phyloP scores from a whole-genome alignment of 169 alveolate genomes.

The Miamiensis avidus region DNA sequence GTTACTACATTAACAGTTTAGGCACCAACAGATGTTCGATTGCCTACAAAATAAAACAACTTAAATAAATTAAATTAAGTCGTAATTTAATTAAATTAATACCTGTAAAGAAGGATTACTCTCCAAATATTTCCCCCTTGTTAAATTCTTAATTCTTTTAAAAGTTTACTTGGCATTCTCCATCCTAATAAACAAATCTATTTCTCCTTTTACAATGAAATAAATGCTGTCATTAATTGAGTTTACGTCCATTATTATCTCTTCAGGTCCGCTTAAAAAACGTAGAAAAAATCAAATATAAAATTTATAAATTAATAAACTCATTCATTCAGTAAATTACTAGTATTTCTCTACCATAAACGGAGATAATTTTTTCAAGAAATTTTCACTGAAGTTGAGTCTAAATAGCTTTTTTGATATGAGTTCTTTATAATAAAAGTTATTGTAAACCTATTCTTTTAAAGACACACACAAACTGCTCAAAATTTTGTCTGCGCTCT shows the following conservation, averaged over 20 bases:
- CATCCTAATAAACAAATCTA: constrained; percentile 5
- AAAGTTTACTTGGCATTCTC: not conserved
- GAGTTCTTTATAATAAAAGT: constrained; percentile 6
- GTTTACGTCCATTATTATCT: not conserved
- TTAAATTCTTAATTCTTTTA: not conserved
- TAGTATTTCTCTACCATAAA: constrained; percentile 2
- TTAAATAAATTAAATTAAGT: no score
- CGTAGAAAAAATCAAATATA: no score
- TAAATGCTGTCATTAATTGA: not conserved
- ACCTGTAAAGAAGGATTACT: constrained; percentile 4
- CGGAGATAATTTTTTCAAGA: constrained; percentile 2
- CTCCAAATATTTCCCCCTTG: constrained; percentile 10
- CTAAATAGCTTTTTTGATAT: constrained; percentile 4
- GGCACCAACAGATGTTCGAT: constrained; percentile 14
- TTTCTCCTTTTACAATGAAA: constrained; percentile 5
- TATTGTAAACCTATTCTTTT: not conserved
- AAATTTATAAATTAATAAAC: no score
- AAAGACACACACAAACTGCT: not conserved
- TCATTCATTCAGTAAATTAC: no score
- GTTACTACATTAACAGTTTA: constrained; percentile 12
- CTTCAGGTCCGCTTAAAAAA: constrained; percentile 30
- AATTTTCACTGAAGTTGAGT: not conserved
- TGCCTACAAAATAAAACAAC: not conserved
- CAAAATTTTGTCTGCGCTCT: constrained; percentile 14
- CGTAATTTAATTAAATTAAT: no score